Percentiles rank a stretch among this genome's conserved stretches.
phyloP scores from a whole-genome alignment of 2,329 filamentous ascomycete genomes.

The Claviceps africana region DNA sequence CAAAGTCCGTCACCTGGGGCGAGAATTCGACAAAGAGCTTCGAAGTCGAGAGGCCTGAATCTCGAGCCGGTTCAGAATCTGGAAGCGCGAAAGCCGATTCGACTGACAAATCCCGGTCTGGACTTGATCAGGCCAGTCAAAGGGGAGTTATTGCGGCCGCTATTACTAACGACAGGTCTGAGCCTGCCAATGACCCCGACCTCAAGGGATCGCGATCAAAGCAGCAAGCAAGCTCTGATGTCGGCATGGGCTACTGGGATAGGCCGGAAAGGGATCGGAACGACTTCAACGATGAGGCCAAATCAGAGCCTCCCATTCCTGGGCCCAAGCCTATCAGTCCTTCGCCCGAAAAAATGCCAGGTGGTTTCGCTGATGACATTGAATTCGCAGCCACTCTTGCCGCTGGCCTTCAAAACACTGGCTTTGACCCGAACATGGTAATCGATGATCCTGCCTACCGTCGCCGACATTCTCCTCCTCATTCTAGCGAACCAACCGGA shows the following conservation, averaged over 20 bases:
- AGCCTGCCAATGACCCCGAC: constrained; percentile 21
- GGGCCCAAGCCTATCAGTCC: constrained; percentile 43
- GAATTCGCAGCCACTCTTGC: constrained; percentile 57
- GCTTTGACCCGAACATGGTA: constrained; percentile 58
- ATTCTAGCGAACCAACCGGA: constrained; percentile 34
- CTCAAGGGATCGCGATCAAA: constrained; percentile 7
- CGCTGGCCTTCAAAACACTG: constrained; percentile 53
- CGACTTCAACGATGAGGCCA: constrained; percentile 23
- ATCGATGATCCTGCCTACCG: constrained; percentile 52
- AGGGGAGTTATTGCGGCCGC: constrained; percentile 42
- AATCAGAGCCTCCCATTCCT: constrained; percentile 33
- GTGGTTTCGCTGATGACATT: constrained; percentile 51
- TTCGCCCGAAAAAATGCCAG: constrained; percentile 42
- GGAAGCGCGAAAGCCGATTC: constrained; percentile 13
- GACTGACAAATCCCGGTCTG: constrained; percentile 19
- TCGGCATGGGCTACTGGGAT: constrained; percentile 8
- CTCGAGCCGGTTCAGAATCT: constrained; percentile 18
- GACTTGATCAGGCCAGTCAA: constrained; percentile 25
- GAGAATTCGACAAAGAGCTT: constrained; percentile 51
- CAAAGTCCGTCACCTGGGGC: constrained; percentile 51
- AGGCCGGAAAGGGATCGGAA: constrained; percentile 10
- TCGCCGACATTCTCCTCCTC: constrained; percentile 48
- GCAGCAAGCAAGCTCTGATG: constrained; percentile 5
- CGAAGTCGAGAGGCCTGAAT: constrained; percentile 44
- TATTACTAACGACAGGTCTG: constrained; percentile 28